A percentile compares a stretch with the other conserved stretches of the same genome.
Evolutionary conservation across 139 green algal genomes (phyloP).

Genomic region (Bryopsis sp.): DNA sequence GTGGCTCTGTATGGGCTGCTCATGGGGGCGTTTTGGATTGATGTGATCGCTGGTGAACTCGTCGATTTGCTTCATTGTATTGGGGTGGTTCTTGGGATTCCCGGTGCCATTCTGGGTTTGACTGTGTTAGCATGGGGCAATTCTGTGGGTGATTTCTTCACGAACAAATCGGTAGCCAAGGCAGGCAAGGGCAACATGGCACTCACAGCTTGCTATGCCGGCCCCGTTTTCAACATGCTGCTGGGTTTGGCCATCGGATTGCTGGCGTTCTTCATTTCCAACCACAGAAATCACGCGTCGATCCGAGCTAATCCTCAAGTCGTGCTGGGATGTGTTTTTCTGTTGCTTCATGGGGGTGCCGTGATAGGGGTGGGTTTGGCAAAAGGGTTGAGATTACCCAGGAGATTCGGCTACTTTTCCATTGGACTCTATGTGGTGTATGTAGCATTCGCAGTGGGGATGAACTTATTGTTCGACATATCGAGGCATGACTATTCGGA

Average conservation of each 20-base stretch:
- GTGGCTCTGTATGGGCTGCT: slow-evolving; percentile 56
- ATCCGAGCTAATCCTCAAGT: background rate
- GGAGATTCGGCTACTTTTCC: slow-evolving; percentile 56
- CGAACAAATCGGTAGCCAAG: slow-evolving; percentile 69
- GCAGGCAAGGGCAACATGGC: slow-evolving; percentile 57
- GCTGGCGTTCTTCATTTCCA: slow-evolving; percentile 31
- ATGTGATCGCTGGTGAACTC: slow-evolving; percentile 42
- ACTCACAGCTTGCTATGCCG: slow-evolving; percentile 85
- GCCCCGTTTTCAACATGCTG: slow-evolving; percentile 86
- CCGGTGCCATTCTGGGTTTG: slow-evolving; percentile 59
- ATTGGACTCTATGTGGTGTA: slow-evolving; percentile 57
- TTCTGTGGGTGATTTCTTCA: slow-evolving; percentile 73
- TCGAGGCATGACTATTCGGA: no score
- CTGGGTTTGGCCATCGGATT: slow-evolving; percentile 58
- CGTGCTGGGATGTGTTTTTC: slow-evolving; percentile 41
- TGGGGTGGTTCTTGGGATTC: slow-evolving; percentile 42
- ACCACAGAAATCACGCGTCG: slow-evolving; percentile 8
- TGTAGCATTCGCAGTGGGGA: slow-evolving; percentile 29
- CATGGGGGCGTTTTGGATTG: slow-evolving; percentile 78
- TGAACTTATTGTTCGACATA: slow-evolving; percentile 2
- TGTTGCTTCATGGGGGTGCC: slow-evolving; percentile 44
- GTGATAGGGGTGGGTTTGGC: slow-evolving; percentile 41
- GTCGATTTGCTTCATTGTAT: slow-evolving; percentile 62
- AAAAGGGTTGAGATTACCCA: slow-evolving; percentile 39
- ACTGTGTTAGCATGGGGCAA: slow-evolving; percentile 87